These are phyloP conservation scores for Cicer pinnatifidum DNA, from an alignment of 306 rosid species.

Conservation along the genomic window DNA sequence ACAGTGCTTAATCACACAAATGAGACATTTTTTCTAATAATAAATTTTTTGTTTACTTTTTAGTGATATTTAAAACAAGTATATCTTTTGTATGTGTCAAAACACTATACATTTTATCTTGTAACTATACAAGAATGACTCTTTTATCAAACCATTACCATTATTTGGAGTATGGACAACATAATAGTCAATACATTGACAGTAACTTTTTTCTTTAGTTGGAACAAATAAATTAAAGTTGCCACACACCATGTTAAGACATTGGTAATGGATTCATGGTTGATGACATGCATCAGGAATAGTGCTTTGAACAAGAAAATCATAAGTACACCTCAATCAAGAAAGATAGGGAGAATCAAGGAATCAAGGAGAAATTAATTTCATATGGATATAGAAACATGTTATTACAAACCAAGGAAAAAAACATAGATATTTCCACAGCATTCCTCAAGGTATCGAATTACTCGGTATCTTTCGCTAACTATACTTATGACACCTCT, in stretches of 20 bases:
- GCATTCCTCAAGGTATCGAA: constrained; percentile 46
- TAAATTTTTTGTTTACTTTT: too few relatives aligned
- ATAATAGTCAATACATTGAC: not conserved
- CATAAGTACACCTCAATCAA: constrained; percentile 13
- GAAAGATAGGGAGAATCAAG: constrained; percentile 2
- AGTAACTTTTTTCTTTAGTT: not conserved
- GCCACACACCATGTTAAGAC: not conserved
- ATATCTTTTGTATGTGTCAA: too few relatives aligned
- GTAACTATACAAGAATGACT: too few relatives aligned
- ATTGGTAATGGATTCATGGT: not conserved
- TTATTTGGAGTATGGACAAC: not conserved
- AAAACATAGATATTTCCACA: constrained; percentile 49
- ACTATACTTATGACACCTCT: constrained; percentile 50
- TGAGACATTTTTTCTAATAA: too few relatives aligned
- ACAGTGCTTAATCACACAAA: too few relatives aligned
- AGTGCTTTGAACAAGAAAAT: constrained; percentile 24
- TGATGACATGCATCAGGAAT: constrained; percentile 14
- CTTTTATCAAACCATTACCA: not conserved
- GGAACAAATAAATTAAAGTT: not conserved
- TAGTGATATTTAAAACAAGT: too few relatives aligned
- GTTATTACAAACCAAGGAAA: constrained; percentile 40
- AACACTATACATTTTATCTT: too few relatives aligned
- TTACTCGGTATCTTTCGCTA: constrained; percentile 48
- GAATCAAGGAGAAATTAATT: constrained; percentile 27
- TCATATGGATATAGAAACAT: constrained; percentile 45